A percentile compares a stretch with the other conserved stretches of the same genome.
Conservation (phyloP, 2,329 filamentous ascomycete species). For the Stenocarpella maydis region DNA sequence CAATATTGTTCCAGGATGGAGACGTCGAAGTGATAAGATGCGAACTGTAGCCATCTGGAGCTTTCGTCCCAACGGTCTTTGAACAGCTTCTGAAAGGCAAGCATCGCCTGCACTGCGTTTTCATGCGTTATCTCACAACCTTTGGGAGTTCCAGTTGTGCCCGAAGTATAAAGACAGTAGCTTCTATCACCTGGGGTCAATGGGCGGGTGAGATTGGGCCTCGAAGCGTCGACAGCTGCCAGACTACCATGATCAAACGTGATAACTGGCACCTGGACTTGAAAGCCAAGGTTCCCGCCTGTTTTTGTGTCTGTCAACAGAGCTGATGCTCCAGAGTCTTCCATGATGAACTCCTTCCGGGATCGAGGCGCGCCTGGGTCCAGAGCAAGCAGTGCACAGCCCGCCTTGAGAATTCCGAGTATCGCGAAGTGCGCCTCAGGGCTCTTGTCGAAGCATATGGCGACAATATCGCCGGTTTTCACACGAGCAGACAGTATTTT, state of each 20-base stretch:
- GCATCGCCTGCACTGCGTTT: slow-evolving; percentile 88
- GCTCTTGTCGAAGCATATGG: slow-evolving; percentile 84
- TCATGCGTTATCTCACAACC: slow-evolving; percentile 89
- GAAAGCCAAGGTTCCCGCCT: slow-evolving; percentile 44
- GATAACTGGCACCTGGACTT: slow-evolving; percentile 44
- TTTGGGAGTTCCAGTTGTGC: slow-evolving; percentile 86
- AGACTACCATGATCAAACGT: slow-evolving; percentile 46
- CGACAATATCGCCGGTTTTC: slow-evolving; percentile 69
- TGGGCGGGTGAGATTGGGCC: slow-evolving; percentile 44
- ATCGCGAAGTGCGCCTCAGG: slow-evolving; percentile 86
- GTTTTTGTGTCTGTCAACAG: slow-evolving; percentile 62
- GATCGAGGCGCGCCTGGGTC: slow-evolving; percentile 77
- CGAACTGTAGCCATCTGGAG: slow-evolving; percentile 91
- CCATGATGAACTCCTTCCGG: slow-evolving; percentile 79
- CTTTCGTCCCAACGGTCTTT: slow-evolving; percentile 73
- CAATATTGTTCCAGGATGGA: slow-evolving; percentile 94
- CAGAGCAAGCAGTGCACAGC: slow-evolving; percentile 82
- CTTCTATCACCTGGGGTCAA: slow-evolving; percentile 66
- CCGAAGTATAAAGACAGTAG: slow-evolving; percentile 88
- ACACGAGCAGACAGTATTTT: slow-evolving; percentile 65
- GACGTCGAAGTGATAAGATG: slow-evolving; percentile 93
- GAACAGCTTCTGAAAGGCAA: slow-evolving; percentile 85
- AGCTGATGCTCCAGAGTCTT: slow-evolving; percentile 73
- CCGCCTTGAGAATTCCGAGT: slow-evolving; percentile 82
- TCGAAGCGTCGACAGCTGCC: slow-evolving; percentile 21